Conservation (phyloP, 768 basidiomycete species). For the Collybiopsis confluens region DNA sequence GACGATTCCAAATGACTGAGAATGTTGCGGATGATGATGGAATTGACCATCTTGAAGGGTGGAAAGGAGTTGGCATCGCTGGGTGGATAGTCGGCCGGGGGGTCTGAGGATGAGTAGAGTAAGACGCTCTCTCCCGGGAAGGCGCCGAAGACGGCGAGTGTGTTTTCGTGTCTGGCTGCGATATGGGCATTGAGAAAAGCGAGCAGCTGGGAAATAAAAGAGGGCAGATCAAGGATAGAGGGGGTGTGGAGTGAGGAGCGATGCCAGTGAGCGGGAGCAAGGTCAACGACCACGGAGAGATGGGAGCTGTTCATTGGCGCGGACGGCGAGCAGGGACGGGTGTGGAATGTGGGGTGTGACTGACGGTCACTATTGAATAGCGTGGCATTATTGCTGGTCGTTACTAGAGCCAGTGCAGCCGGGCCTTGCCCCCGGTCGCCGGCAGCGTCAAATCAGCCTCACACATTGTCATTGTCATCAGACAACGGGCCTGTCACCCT, state of each 20-base stretch:
- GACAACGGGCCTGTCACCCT: conserved; percentile 17
- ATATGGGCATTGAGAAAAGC: conserved; percentile 93
- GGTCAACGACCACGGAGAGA: conserved; percentile 61
- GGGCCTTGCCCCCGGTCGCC: no score
- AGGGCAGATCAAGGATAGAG: conserved; percentile 56
- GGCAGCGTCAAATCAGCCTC: not conserved
- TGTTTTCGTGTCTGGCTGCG: conserved; percentile 87
- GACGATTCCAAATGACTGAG: conserved; percentile 56
- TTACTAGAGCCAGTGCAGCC: no score
- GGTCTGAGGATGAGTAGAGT: conserved; percentile 69
- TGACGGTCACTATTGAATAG: not conserved
- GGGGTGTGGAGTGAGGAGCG: conserved; percentile 44
- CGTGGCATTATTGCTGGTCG: not conserved
- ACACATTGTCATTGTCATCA: conserved; percentile 1
- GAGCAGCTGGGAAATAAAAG: conserved; percentile 81
- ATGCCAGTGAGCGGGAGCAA: conserved; percentile 86
- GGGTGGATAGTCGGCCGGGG: conserved; percentile 29
- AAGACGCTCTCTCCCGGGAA: conserved; percentile 77
- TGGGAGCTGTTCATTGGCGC: not conserved
- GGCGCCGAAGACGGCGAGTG: conserved; percentile 88
- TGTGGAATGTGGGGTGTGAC: not conserved
- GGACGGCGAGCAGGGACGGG: not conserved
- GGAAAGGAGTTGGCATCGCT: conserved; percentile 80
- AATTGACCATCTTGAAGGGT: conserved; percentile 77
- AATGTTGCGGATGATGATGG: conserved; percentile 58